phyloP scores from a whole-genome alignment of 2,329 filamentous ascomycete species.

The Fusarium sacchari region DNA sequence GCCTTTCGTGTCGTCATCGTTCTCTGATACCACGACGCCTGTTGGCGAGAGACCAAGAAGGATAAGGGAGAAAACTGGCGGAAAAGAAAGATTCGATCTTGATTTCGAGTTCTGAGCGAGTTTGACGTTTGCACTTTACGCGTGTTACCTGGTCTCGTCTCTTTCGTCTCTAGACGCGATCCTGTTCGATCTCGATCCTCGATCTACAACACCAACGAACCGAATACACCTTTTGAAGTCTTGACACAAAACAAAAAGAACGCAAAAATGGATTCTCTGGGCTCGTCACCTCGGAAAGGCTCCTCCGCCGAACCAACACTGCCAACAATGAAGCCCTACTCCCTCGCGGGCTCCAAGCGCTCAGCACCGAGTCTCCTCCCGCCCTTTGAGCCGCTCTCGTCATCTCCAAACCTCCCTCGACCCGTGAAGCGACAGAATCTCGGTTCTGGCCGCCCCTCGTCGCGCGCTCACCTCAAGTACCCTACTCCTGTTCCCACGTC shows the following conservation, averaged over 20 bases:
- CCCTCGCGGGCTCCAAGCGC: conserved; percentile 64
- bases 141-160: conserved; percentile 10
- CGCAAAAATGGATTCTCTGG: conserved; percentile 50
- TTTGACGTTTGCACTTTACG: background rate
- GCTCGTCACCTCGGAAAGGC: conserved; percentile 48
- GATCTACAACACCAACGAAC: conserved; percentile 3
- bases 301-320: conserved; percentile 48
- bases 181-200: conserved; percentile 1
- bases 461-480: conserved; percentile 72
- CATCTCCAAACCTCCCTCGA: conserved; percentile 76
- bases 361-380: conserved; percentile 76
- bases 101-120: background rate
- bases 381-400: conserved; percentile 82
- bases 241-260: background rate
- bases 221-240: background rate
- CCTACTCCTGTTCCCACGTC: conserved; percentile 95
- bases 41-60: background rate
- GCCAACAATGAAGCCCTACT: conserved; percentile 42
- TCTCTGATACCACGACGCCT: conserved; percentile 6
- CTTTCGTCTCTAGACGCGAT: conserved; percentile 28
- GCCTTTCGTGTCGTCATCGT: conserved; percentile 23
- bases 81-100: background rate
- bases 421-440: conserved; percentile 73
- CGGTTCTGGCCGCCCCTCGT: conserved; percentile 19
- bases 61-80: background rate